A percentile compares a stretch with the other conserved stretches of the same genome.
Conservation (phyloP, 2,329 filamentous ascomycete species). For the Ceratocystiopsis minuta region DNA sequence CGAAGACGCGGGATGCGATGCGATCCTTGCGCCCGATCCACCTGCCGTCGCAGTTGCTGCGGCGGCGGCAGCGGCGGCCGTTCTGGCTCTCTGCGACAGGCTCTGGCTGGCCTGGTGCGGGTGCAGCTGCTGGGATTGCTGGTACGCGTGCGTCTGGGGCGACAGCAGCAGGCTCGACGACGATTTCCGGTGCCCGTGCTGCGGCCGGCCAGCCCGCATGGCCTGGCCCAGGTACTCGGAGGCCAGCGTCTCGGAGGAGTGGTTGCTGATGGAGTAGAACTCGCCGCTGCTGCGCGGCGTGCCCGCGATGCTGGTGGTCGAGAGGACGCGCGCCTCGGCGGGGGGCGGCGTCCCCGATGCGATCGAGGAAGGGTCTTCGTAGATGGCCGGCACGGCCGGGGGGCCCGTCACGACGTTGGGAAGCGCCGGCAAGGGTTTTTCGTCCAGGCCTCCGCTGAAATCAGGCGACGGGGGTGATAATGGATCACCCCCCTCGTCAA, state of each 20-base stretch:
- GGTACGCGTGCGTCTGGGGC: background rate
- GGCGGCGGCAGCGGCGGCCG: background rate
- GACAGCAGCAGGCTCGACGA: too few species aligned
- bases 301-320: constrained; percentile 55
- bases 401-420: constrained; percentile 7
- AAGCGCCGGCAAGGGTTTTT: constrained; percentile 19
- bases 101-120: constrained; percentile 3
- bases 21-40: background rate
- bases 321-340: constrained; percentile 49
- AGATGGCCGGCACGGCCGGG: constrained; percentile 25
- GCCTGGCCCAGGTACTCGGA: constrained; percentile 63
- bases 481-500: too few species aligned
- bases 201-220: constrained; percentile 23
- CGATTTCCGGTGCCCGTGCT: background rate
- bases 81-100: background rate
- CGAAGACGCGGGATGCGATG: background rate
- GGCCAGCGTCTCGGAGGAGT: constrained; percentile 80
- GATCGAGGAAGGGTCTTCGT: constrained; percentile 23
- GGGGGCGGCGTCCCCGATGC: constrained; percentile 5
- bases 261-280: constrained; percentile 87
- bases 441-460: constrained; percentile 8
- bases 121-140: background rate
- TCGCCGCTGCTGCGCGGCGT: constrained; percentile 87
- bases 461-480: too few species aligned
- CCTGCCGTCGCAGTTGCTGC: background rate